Conservation (phyloP, 2,329 filamentous ascomycete species). For the Aspergillus sojae region DNA sequence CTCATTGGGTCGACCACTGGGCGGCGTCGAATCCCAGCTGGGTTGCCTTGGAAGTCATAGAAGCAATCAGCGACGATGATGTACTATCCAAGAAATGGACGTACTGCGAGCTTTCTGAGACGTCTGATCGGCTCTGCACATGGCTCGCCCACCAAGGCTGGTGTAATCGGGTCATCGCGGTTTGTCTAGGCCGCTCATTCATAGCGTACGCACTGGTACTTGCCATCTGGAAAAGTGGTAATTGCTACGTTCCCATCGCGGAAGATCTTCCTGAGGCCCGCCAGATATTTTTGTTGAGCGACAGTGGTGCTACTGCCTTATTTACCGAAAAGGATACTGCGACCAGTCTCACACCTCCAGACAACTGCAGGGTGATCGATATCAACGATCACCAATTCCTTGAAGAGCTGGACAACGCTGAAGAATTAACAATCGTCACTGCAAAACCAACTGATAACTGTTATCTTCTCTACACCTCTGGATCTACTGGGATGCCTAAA, state of each 20-base stretch:
- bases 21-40: neutral
- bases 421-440: too few relatives aligned
- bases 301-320: neutral
- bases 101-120: neutral
- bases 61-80: neutral
- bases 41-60: neutral
- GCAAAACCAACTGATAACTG: constrained; percentile 1
- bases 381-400: neutral
- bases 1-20: neutral
- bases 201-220: constrained; percentile 13
- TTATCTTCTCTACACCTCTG: constrained; percentile 20
- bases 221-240: constrained; percentile 17
- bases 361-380: neutral
- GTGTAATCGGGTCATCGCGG: neutral
- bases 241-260: constrained; percentile 17
- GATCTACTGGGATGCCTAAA: constrained; percentile 18
- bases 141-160: neutral
- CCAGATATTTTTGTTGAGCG: neutral
- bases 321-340: neutral
- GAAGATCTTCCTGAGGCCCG: constrained; percentile 17
- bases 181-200: constrained; percentile 8
- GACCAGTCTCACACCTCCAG: neutral
- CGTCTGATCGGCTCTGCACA: neutral
- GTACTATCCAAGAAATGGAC: neutral
- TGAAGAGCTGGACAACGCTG: neutral